These are phyloP conservation scores for Diutina scorzettiae DNA, from an alignment of 1,139 yeast genomes.

Conservation along the genomic window DNA sequence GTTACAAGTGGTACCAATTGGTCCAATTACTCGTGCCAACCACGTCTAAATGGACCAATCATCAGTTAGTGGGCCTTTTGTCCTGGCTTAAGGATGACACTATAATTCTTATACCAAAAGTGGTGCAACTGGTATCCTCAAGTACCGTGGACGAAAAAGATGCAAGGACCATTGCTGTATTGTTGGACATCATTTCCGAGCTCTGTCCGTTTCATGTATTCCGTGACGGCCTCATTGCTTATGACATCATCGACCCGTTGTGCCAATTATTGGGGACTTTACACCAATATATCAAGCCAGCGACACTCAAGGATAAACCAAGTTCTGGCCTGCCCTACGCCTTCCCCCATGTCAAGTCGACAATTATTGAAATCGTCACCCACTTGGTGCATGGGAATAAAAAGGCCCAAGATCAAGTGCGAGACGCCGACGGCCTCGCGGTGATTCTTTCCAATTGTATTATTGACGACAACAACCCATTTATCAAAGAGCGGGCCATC, in stretches of 20 bases:
- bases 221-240: background rate
- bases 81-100: background rate
- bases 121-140: background rate
- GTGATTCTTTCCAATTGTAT: slow-evolving; percentile 69
- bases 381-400: slow-evolving; percentile 39
- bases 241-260: background rate
- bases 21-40: slow-evolving; percentile 2
- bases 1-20: background rate
- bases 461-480: slow-evolving; percentile 83
- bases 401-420: slow-evolving; percentile 52
- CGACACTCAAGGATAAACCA: background rate
- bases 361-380: slow-evolving; percentile 50
- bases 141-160: background rate
- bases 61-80: slow-evolving; percentile 1
- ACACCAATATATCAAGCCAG: background rate
- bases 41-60: background rate
- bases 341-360: slow-evolving; percentile 51
- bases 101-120: background rate
- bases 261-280: background rate
- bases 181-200: slow-evolving; percentile 41
- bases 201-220: slow-evolving; percentile 25
- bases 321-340: background rate
- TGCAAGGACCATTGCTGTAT: background rate
- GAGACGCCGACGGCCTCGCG: slow-evolving; percentile 59
- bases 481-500: slow-evolving; percentile 74